These are phyloP conservation scores for Mycena pura DNA, from an alignment of 768 basidiomycete genomes.

Conservation along the genomic window DNA sequence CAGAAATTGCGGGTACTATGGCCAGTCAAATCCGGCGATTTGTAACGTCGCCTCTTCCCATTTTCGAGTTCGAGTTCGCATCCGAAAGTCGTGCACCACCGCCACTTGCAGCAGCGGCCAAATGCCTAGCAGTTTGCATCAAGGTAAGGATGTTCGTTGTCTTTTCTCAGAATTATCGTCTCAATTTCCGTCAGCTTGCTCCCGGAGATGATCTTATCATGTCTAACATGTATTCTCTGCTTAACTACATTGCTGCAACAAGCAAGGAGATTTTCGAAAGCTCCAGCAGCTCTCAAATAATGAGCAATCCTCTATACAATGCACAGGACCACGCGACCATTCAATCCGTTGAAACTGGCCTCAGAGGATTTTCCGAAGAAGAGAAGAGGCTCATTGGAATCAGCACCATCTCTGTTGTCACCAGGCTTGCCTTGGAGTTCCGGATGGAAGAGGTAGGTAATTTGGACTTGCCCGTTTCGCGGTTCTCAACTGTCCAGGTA, in stretches of 20 bases:
- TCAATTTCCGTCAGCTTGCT: slow-evolving; percentile 60
- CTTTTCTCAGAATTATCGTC: neutral
- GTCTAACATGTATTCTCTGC: slow-evolving; percentile 95
- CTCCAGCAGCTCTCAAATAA: slow-evolving; percentile 49
- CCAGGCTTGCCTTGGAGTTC: slow-evolving; percentile 87
- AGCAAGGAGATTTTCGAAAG: slow-evolving; percentile 76
- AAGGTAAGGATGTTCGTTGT: slow-evolving; percentile 52
- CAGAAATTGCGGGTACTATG: slow-evolving; percentile 76
- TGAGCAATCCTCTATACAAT: slow-evolving; percentile 48
- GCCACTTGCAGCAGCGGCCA: slow-evolving; percentile 84
- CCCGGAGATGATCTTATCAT: slow-evolving; percentile 89
- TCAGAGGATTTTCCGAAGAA: slow-evolving; percentile 78
- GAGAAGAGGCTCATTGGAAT: slow-evolving; percentile 86
- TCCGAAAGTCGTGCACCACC: slow-evolving; percentile 77
- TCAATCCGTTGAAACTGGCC: slow-evolving; percentile 66
- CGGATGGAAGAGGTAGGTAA: slow-evolving; percentile 74
- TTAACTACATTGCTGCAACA: slow-evolving; percentile 89
- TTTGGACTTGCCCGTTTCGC: neutral
- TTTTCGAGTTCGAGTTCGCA: slow-evolving; percentile 87
- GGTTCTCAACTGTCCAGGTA: slow-evolving; percentile 52
- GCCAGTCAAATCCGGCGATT: slow-evolving; percentile 84
- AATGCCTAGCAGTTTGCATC: slow-evolving; percentile 89
- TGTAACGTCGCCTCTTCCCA: slow-evolving; percentile 84
- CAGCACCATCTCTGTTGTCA: slow-evolving; percentile 91
- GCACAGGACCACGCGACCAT: slow-evolving; percentile 56